Percentiles rank a stretch among this genome's conserved stretches.
Conservation (phyloP, 2,329 filamentous ascomycete species). For the Ophiostoma montium region DNA sequence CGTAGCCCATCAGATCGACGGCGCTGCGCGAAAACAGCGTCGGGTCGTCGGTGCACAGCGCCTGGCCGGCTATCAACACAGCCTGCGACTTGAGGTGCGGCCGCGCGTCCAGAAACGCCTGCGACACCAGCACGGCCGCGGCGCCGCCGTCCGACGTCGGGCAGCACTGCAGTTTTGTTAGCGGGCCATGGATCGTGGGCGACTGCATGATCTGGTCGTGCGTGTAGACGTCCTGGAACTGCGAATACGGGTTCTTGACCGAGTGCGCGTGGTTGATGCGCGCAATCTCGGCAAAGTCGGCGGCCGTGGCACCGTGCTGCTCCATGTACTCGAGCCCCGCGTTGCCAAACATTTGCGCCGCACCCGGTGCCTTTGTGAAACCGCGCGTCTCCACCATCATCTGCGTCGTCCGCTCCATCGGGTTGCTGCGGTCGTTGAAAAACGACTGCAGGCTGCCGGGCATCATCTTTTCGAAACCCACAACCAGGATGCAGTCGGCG, state of each 20-base stretch:
- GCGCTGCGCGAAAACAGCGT: conserved; percentile 63
- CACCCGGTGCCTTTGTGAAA: conserved; percentile 66
- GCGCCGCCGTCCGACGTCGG: conserved; percentile 89
- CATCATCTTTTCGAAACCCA: conserved; percentile 98
- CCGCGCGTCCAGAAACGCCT: conserved; percentile 72
- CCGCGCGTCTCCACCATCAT: conserved; percentile 81
- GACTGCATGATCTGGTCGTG: conserved; percentile 66
- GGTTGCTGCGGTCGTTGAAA: conserved; percentile 76
- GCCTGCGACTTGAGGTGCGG: conserved; percentile 73
- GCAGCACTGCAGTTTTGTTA: conserved; percentile 98
- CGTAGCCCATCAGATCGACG: conserved; percentile 81
- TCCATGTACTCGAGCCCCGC: conserved; percentile 91
- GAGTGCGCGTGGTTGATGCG: conserved; percentile 88
- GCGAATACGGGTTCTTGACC: conserved; percentile 89
- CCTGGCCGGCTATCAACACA: conserved; percentile 79
- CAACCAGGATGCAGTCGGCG: conserved; percentile 76
- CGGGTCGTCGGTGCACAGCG: conserved; percentile 71
- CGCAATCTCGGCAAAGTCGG: conserved; percentile 91
- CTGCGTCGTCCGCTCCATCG: conserved; percentile 53
- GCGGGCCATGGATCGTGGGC: conserved; percentile 66
- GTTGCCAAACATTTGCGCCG: conserved; percentile 92
- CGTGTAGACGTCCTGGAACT: conserved; percentile 87
- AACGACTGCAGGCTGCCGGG: conserved; percentile 70
- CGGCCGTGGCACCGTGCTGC: conserved; percentile 68
- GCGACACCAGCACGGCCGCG: conserved; percentile 76